phyloP scores from a whole-genome alignment of 176 grass and related monocot species.

The Aechmea fasciata region DNA sequence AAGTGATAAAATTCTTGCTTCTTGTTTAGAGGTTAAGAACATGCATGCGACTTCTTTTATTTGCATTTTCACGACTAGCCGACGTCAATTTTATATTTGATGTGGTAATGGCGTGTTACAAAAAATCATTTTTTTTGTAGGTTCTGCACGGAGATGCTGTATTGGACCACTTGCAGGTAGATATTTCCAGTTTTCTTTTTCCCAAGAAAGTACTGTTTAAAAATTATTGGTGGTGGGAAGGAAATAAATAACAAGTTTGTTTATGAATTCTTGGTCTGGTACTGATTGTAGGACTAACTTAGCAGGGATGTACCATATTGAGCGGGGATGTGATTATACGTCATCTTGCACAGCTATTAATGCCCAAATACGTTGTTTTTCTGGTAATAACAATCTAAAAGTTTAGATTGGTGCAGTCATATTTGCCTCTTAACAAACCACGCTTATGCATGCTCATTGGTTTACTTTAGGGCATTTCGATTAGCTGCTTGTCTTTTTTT shows the following conservation, averaged over 20 bases:
- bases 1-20: neutral
- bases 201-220: neutral
- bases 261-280: slow-evolving; percentile 12
- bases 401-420: no score
- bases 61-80: no score
- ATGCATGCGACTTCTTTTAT: no score
- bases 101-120: neutral
- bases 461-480: neutral
- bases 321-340: slow-evolving; percentile 95
- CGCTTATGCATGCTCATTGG: neutral
- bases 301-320: slow-evolving; percentile 87
- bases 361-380: slow-evolving; percentile 84
- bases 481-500: slow-evolving; percentile 7
- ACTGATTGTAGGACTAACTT: slow-evolving; percentile 45
- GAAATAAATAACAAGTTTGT: slow-evolving; percentile 11
- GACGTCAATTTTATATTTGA: no score
- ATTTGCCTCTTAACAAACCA: slow-evolving; percentile 7
- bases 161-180: slow-evolving; percentile 69
- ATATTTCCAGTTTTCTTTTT: neutral
- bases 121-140: slow-evolving; percentile 28
- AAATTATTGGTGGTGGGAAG: neutral
- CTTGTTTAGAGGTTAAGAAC: no score
- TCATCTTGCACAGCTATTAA: slow-evolving; percentile 71
- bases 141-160: slow-evolving; percentile 96
- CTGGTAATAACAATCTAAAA: slow-evolving; percentile 42